Evolutionary conservation across 306 rosid species (phyloP), one percentile per base, ranked within the genome.

Genomic region (cucumber (Cucumis sativus)): DNA sequence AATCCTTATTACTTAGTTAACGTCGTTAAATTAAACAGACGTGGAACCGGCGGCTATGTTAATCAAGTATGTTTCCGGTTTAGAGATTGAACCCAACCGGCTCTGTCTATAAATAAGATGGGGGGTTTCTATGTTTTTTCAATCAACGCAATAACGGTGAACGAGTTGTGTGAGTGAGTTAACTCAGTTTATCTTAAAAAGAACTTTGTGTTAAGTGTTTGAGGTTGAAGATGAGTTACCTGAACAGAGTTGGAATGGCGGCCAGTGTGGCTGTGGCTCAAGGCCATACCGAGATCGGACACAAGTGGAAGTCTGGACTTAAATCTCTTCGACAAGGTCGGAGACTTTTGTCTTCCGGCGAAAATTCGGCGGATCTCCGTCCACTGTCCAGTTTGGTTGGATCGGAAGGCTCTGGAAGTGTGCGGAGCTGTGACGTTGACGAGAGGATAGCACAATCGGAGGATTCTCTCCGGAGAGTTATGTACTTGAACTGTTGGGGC

Each of bases 401-500:
- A 5, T 82, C 91, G 12, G 93, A 82, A 10, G 17, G 77, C n/a
- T 10, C 83, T 10, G 83, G 83, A 41, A 33, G 74, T 1, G 8
- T 63, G 33, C 88, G 81, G 37, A 85, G 9, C 41, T 49, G 84
- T 12, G 91, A 88, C 28, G 86, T 28, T 33, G 85, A 79, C 0
- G 84, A 86, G 5, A 80, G 75, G n/a, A 77, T 71, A 43, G 75
- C 30, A 40, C 89, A 89, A 40, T 64, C 91, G 9, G 96, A 94
- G 23, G 98, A 95, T 69, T 92, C 96, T 78, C 87, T 95, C 43
- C 82, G 86, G 79, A 78, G 85, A 76, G 97, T 95, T 33, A 94
- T 94, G 98, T 95, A 89, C 90, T 65, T 92, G 86, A 95, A 84
- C 78, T 95, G 98, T 79, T 95, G 97, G 98, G 98, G 98, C 8